phyloP scores from a whole-genome alignment of 1,284 basidiomycete species.

The Pseudozyma thailandica region DNA sequence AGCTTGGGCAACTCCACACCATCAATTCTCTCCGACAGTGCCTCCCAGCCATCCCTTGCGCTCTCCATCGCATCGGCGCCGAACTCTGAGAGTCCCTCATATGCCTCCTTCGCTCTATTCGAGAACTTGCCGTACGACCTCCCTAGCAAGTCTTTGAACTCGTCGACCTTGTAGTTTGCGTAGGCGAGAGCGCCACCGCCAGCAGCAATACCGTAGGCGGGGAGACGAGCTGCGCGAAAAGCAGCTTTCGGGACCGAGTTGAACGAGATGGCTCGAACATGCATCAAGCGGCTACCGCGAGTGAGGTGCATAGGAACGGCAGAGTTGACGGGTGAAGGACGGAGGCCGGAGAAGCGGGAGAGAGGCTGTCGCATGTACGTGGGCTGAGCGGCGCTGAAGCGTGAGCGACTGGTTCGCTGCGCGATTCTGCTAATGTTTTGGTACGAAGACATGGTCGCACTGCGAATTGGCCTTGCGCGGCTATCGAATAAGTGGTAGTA shows the following conservation, averaged over 20 bases:
- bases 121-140: conserved; percentile 36
- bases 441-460: conserved; percentile 20
- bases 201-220: conserved; percentile 57
- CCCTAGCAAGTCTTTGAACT: conserved; percentile 52
- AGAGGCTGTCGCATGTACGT: conserved; percentile 14
- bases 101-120: conserved; percentile 43
- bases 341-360: conserved; percentile 18
- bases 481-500: neutral
- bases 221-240: conserved; percentile 57
- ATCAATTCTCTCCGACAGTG: conserved; percentile 39
- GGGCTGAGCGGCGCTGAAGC: neutral
- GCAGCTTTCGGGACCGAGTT: conserved; percentile 60
- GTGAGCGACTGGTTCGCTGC: conserved; percentile 10
- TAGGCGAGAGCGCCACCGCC: conserved; percentile 64
- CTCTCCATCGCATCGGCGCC: conserved; percentile 49
- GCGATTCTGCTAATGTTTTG: conserved; percentile 16
- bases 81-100: conserved; percentile 45
- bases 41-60: conserved; percentile 43
- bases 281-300: conserved; percentile 51
- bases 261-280: conserved; percentile 64
- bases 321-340: conserved; percentile 16
- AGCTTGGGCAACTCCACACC: conserved; percentile 43
- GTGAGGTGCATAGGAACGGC: conserved; percentile 11
- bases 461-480: neutral
- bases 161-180: conserved; percentile 65